Evolutionary conservation across 805 yeast species (phyloP).

Genomic region (Brettanomyces bruxellensis): DNA sequence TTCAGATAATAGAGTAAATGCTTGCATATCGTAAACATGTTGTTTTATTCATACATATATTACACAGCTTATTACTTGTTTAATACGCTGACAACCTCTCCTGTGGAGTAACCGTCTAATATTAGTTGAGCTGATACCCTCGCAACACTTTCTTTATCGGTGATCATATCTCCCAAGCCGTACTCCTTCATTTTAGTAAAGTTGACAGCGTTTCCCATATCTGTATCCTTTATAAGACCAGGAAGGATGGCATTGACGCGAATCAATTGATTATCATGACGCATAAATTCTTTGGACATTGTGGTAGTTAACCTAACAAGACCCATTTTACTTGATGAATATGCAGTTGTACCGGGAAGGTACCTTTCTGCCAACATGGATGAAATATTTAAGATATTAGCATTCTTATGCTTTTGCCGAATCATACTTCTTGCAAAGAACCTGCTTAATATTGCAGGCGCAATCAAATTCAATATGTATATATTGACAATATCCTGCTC

Average conservation of each 20-base stretch:
- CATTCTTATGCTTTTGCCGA: conserved; percentile 18
- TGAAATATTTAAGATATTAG: conserved; percentile 52
- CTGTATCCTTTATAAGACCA: conserved; percentile 58
- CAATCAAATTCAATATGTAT: conserved; percentile 45
- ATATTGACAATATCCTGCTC: conserved; percentile 34
- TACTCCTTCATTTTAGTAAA: conserved; percentile 9
- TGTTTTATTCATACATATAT: no score
- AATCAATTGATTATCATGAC: conserved; percentile 32
- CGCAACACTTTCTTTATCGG: conserved; percentile 7
- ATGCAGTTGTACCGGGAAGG: conserved; percentile 48
- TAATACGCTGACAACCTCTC: not conserved
- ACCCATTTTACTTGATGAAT: conserved; percentile 67
- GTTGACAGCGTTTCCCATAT: conserved; percentile 41
- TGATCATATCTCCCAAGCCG: conserved; percentile 1
- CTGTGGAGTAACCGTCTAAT: not conserved
- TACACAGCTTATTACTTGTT: no score
- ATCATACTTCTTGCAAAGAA: conserved; percentile 44
- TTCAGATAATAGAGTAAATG: no score
- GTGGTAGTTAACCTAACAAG: conserved; percentile 51
- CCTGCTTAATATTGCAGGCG: conserved; percentile 54
- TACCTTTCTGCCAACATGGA: conserved; percentile 42
- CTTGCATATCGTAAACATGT: no score
- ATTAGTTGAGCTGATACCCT: conserved; percentile 2
- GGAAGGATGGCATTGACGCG: conserved; percentile 63
- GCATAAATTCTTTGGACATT: conserved; percentile 45